phyloP scores from a whole-genome alignment of 2,329 filamentous ascomycete genomes.

The Alternaria sp. region DNA sequence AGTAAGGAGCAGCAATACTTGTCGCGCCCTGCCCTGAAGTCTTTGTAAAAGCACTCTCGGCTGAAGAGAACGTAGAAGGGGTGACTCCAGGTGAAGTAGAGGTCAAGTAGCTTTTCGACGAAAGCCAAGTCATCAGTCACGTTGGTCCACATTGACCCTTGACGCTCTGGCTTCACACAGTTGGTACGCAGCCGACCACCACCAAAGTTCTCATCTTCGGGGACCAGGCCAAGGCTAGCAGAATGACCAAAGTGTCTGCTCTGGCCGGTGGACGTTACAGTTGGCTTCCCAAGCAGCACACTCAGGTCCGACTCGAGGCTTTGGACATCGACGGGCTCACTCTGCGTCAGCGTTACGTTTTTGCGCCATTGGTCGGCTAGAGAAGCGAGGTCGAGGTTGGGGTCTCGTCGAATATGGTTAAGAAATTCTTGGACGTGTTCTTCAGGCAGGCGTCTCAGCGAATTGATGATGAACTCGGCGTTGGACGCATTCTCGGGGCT shows the following conservation, averaged over 20 bases:
- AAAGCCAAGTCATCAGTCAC: constrained; percentile 67
- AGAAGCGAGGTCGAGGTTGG: constrained; percentile 51
- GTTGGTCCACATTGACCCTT: constrained; percentile 63
- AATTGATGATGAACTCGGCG: constrained; percentile 54
- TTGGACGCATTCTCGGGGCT: constrained; percentile 25
- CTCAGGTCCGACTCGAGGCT: constrained; percentile 50
- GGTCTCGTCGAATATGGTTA: constrained; percentile 54
- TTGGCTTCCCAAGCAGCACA: constrained; percentile 50
- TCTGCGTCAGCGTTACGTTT: constrained; percentile 49
- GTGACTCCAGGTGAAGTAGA: constrained; percentile 77
- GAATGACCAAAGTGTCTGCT: constrained; percentile 52
- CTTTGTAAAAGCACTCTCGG: constrained; percentile 73
- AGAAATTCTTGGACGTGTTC: constrained; percentile 55
- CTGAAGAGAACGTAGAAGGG: constrained; percentile 77
- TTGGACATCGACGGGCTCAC: constrained; percentile 31
- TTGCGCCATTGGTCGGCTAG: constrained; percentile 54
- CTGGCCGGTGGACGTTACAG: constrained; percentile 45
- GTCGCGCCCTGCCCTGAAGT: constrained; percentile 67
- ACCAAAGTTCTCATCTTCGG: constrained; percentile 47
- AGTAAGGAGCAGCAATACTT: constrained; percentile 74
- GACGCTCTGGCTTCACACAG: constrained; percentile 25
- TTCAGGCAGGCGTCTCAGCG: constrained; percentile 57
- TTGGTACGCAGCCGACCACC: constrained; percentile 25
- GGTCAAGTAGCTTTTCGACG: constrained; percentile 68
- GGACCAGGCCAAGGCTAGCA: constrained; percentile 49